Percentiles rank a stretch among this genome's conserved stretches.
Conservation (phyloP, 768 basidiomycete genomes). For the Lyophyllum shimeji region DNA sequence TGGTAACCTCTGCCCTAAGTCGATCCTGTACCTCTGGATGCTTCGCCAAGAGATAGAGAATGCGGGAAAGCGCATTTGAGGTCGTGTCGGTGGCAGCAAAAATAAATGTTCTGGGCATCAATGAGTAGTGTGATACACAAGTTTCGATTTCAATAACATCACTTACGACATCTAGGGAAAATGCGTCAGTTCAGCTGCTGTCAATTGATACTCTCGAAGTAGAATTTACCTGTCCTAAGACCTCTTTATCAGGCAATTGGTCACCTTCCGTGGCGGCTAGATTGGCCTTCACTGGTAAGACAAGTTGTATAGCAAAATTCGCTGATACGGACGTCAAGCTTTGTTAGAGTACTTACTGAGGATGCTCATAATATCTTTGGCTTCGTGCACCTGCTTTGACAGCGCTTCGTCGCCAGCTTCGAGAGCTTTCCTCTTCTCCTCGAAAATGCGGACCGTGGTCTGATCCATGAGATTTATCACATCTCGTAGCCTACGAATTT, state of each 20-base stretch:
- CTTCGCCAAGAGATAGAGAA: slow-evolving; percentile 25
- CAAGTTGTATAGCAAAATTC: background rate
- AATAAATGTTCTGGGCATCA: slow-evolving; percentile 23
- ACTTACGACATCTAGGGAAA: background rate
- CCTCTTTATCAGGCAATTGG: slow-evolving; percentile 27
- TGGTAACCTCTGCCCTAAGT: slow-evolving; percentile 27
- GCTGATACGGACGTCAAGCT: background rate
- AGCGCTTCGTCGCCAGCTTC: slow-evolving; percentile 26
- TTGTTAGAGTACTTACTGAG: slow-evolving; percentile 16
- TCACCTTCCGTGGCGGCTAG: slow-evolving; percentile 24
- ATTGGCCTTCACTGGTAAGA: slow-evolving; percentile 29
- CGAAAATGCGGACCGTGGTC: slow-evolving; percentile 27
- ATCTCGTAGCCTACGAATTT: slow-evolving; percentile 22
- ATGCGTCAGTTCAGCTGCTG: background rate
- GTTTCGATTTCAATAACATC: background rate
- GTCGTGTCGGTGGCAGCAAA: slow-evolving; percentile 37
- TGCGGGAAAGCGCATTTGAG: slow-evolving; percentile 27
- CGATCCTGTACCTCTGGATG: slow-evolving; percentile 32
- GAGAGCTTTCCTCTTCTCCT: slow-evolving; percentile 30
- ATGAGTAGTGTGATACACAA: background rate
- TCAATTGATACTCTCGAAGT: background rate
- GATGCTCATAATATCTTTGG: slow-evolving; percentile 29
- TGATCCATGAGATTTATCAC: slow-evolving; percentile 30
- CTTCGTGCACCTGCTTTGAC: slow-evolving; percentile 27
- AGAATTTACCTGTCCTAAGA: slow-evolving; percentile 27